These are phyloP conservation scores for Lophiotrema nucula DNA, from an alignment of 495 filamentous ascomycete species.

Conservation along the genomic window DNA sequence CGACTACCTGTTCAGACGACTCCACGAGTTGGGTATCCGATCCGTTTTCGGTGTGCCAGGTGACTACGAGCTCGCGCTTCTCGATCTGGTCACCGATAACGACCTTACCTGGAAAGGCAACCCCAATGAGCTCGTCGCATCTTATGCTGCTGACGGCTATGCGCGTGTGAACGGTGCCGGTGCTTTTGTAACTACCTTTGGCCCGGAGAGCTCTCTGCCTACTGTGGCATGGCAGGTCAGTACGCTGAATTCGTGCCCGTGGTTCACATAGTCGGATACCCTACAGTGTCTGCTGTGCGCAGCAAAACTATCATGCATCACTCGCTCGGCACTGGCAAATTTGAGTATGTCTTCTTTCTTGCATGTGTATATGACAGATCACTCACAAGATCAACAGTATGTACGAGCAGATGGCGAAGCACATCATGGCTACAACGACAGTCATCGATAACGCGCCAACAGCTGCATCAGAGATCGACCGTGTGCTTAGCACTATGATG, in stretches of 20 bases:
- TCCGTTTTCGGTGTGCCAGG: constrained; percentile 23
- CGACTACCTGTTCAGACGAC: constrained; percentile 17
- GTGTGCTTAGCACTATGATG: no score
- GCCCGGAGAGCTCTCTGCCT: constrained; percentile 23
- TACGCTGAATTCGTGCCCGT: constrained; percentile 51
- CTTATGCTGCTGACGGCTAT: constrained; percentile 37
- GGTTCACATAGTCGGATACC: constrained; percentile 65
- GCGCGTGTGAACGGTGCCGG: constrained; percentile 32
- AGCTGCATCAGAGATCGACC: constrained; percentile 45
- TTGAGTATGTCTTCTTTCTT: constrained; percentile 29
- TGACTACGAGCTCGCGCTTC: constrained; percentile 36
- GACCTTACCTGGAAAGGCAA: constrained; percentile 29
- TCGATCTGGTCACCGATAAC: constrained; percentile 32
- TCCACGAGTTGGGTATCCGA: constrained; percentile 14
- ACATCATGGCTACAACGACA: constrained; percentile 38
- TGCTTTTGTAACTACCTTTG: constrained; percentile 31
- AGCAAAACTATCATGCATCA: constrained; percentile 32
- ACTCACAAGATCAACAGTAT: constrained; percentile 34
- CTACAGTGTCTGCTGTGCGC: constrained; percentile 29
- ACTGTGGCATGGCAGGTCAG: constrained; percentile 32
- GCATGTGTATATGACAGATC: background rate
- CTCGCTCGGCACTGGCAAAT: constrained; percentile 24
- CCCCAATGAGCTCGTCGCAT: constrained; percentile 35
- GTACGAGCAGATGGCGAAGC: constrained; percentile 44
- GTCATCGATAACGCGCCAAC: constrained; percentile 40